Conservation (phyloP, 176 grass and related monocot genomes). For the Raddia guianensis region DNA sequence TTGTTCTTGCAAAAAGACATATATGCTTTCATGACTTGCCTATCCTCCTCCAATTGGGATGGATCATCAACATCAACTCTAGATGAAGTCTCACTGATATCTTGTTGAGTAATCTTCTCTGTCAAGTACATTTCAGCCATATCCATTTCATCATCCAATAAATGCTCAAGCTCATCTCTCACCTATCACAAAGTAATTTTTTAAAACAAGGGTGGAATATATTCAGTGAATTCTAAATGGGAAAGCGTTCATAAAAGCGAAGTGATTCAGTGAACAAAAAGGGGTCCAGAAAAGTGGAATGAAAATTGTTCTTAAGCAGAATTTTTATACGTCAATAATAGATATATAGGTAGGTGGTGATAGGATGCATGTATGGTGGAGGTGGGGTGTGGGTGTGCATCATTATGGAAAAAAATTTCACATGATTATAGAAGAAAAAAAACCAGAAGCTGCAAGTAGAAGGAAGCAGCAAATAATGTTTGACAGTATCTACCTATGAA, state of each 20-base stretch:
- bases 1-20: not conserved
- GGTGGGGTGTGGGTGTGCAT: not conserved
- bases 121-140: conserved; percentile 98
- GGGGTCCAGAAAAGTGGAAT: conserved; percentile 13
- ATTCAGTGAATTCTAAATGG: not conserved
- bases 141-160: conserved; percentile 96
- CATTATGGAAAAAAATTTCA: not conserved
- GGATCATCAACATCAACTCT: conserved; percentile 61
- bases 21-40: conserved; percentile 38
- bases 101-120: conserved; percentile 68
- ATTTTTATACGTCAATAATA: conserved; percentile 17
- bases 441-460: conserved; percentile 6
- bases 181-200: conserved; percentile 54
- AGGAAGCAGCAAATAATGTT: conserved; percentile 12
- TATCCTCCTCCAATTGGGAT: conserved; percentile 58
- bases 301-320: not conserved
- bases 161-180: conserved; percentile 86
- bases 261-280: too few species aligned
- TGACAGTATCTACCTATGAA: not conserved
- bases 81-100: conserved; percentile 69
- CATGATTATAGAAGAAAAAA: not conserved
- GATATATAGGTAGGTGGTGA: not conserved
- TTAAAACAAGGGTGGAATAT: conserved; percentile 11
- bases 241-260: not conserved
- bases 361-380: not conserved